phyloP scores from a whole-genome alignment of 2,329 filamentous ascomycete species.

The Beauveria sp. region DNA sequence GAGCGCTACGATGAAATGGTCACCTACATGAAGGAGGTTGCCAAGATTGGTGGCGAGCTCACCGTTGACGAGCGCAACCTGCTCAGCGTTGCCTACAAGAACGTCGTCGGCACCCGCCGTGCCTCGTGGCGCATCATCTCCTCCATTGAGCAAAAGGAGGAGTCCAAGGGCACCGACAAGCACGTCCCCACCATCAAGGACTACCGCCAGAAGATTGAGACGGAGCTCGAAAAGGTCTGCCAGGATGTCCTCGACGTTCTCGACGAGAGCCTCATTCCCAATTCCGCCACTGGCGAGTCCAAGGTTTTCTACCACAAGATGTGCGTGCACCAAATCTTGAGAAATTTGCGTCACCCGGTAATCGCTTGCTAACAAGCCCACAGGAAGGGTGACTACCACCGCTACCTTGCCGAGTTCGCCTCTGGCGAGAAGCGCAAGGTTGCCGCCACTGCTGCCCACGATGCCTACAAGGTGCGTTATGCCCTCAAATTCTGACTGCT shows the following conservation, averaged over 20 bases:
- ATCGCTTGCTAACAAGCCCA: conserved; percentile 10
- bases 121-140: conserved; percentile 99
- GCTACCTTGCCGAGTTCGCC: conserved; percentile 89
- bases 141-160: conserved; percentile 99
- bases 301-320: conserved; percentile 99
- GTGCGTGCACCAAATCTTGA: conserved; percentile 46
- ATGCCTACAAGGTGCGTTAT: conserved; percentile 86
- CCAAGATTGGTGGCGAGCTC: conserved; percentile 75
- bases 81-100: conserved; percentile 99
- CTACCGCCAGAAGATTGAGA: conserved; percentile 97
- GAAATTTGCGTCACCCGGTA: neutral
- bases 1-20: conserved; percentile 99
- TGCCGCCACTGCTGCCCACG: conserved; percentile 77
- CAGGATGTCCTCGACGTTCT: conserved; percentile 95
- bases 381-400: conserved; percentile 97
- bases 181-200: conserved; percentile 91
- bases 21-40: conserved; percentile 99
- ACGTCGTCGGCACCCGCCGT: conserved; percentile 95
- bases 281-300: conserved; percentile 93
- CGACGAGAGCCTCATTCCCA: conserved; percentile 87
- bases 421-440: conserved; percentile 87
- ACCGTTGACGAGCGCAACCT: conserved; percentile 98
- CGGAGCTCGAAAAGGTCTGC: conserved; percentile 95
- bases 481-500: conserved; percentile 95
- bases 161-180: conserved; percentile 95